A percentile compares a stretch with the other conserved stretches of the same genome.
Evolutionary conservation across 305 asterid species (phyloP).

Genomic region (Fraxinus angustifolia): DNA sequence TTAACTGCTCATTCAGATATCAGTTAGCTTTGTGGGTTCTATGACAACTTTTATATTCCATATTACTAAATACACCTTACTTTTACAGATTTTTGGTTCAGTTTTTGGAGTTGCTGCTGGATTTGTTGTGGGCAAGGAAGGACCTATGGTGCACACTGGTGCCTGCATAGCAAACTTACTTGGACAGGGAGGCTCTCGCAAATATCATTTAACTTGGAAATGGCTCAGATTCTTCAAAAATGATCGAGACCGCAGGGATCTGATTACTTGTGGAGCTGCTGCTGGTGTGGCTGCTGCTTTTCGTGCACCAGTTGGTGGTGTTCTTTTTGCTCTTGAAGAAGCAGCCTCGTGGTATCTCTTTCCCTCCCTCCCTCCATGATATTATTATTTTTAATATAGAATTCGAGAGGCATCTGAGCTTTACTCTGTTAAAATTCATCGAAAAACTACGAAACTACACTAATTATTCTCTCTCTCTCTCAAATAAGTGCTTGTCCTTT

Average conservation of each 20-base stretch:
- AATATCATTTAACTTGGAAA: conserved; percentile 86
- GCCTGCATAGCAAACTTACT: conserved; percentile 94
- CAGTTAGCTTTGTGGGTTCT: not conserved
- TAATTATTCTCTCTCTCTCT: not conserved
- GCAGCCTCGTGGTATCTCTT: conserved; percentile 81
- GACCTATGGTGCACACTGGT: conserved; percentile 98
- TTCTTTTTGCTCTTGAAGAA: conserved; percentile 97
- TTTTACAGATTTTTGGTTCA: conserved; percentile 80
- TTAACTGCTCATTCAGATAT: not conserved
- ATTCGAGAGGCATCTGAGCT: not conserved
- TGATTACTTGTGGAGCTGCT: conserved; percentile 97
- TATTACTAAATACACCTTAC: conserved; percentile 7
- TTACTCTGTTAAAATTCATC: not conserved
- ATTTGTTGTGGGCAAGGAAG: conserved; percentile 96
- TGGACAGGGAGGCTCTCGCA: conserved; percentile 97
- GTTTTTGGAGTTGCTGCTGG: conserved; percentile 97
- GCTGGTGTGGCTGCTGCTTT: conserved; percentile 99
- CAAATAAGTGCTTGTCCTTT: not conserved
- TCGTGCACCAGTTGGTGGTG: conserved; percentile 99
- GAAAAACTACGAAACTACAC: not conserved
- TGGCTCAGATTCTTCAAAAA: conserved; percentile 88
- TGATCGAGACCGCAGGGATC: conserved; percentile 85
- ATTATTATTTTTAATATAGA: not conserved
- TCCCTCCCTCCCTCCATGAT: conserved; percentile 11
- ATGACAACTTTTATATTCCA: not conserved